These are phyloP conservation scores for Austropuccinia psidii DNA, from an alignment of 1,284 basidiomycete species.

Conservation along the genomic window DNA sequence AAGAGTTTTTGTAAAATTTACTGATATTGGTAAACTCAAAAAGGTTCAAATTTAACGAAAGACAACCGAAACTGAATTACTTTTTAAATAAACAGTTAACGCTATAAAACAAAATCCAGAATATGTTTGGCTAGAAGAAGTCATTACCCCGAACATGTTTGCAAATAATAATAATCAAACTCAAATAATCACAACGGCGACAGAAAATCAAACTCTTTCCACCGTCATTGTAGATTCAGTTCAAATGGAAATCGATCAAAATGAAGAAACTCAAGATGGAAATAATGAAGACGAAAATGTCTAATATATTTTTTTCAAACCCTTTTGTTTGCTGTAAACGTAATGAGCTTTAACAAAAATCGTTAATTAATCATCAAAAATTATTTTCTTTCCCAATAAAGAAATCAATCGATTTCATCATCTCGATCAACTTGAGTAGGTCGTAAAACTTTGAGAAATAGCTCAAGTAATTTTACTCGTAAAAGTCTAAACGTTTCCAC, in stretches of 20 bases:
- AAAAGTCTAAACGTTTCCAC: too few species aligned
- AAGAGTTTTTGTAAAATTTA: slow-evolving; percentile 33
- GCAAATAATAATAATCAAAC: neutral
- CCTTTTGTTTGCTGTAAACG: too few species aligned
- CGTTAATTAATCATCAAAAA: too few species aligned
- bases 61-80: neutral
- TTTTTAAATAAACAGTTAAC: neutral
- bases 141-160: neutral
- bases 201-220: neutral
- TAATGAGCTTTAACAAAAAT: too few species aligned
- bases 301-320: too few species aligned
- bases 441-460: too few species aligned
- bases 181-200: neutral
- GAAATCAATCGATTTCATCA: too few species aligned
- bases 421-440: too few species aligned
- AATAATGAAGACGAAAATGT: too few species aligned
- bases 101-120: slow-evolving; percentile 28
- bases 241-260: neutral
- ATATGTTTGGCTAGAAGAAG: slow-evolving; percentile 33
- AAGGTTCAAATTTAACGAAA: neutral
- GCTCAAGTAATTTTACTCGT: too few species aligned
- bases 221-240: neutral
- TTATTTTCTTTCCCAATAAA: too few species aligned
- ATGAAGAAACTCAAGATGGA: neutral
- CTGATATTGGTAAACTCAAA: slow-evolving; percentile 29